Conservation (phyloP, 441 rosid genomes). For the Populus hybrid region DNA sequence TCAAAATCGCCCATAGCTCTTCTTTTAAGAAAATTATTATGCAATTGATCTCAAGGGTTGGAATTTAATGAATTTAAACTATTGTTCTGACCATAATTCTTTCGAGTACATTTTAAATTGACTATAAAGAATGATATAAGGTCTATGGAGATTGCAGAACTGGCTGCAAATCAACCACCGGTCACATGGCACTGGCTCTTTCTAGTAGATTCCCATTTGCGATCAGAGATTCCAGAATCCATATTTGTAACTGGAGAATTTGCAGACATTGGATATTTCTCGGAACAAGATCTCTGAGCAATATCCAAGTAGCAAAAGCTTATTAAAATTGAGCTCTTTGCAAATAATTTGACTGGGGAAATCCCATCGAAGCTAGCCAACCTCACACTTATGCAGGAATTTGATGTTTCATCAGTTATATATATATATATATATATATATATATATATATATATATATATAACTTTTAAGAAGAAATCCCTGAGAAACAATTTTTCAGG, state of each 20-base stretch:
- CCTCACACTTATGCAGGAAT: constrained; percentile 27
- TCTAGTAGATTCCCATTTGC: constrained; percentile 35
- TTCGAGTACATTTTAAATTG: too few species aligned
- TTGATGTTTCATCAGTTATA: constrained; percentile 43
- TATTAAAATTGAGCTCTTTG: constrained; percentile 48
- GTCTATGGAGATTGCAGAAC: too few species aligned
- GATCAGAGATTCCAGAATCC: constrained; percentile 55
- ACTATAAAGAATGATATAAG: too few species aligned
- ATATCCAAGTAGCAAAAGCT: constrained; percentile 9
- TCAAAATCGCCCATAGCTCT: too few species aligned
- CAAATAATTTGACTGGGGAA: constrained; percentile 48
- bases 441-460: too few species aligned
- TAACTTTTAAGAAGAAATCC: constrained; percentile 50
- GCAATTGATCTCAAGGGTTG: too few species aligned
- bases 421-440: constrained; percentile 6
- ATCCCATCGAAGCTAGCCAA: constrained; percentile 45
- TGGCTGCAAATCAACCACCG: too few species aligned
- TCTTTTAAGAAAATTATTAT: too few species aligned
- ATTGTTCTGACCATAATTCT: too few species aligned
- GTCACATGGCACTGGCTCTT: constrained; percentile 24
- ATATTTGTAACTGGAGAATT: constrained; percentile 34
- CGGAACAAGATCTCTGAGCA: constrained; percentile 39
- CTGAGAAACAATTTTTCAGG: constrained; percentile 64
- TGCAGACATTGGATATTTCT: constrained; percentile 52
- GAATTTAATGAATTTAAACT: too few species aligned